Evolutionary conservation across 495 filamentous ascomycete species (phyloP).

Genomic region (Emericellopsis terricola): DNA sequence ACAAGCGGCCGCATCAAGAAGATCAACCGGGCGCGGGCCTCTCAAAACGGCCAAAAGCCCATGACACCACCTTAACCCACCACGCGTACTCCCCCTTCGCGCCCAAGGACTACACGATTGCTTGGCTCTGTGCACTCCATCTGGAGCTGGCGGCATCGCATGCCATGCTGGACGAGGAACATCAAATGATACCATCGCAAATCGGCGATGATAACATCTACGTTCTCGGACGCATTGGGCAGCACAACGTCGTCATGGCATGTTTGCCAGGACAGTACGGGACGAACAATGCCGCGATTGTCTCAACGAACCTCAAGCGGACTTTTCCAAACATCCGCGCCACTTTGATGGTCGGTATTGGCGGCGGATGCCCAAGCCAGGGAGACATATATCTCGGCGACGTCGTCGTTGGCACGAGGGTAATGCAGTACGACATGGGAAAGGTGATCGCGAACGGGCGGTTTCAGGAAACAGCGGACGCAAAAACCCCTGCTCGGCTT

Average conservation of each 20-base stretch:
- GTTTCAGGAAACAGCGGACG: not conserved
- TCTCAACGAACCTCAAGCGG: conserved; percentile 7
- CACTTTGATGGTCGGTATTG: conserved; percentile 8
- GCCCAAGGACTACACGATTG: not conserved
- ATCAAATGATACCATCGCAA: conserved; percentile 4
- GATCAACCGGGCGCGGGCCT: too few species aligned
- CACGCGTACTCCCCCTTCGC: too few species aligned
- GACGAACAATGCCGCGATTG: conserved; percentile 10
- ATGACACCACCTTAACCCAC: too few species aligned
- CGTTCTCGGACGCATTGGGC: too few species aligned
- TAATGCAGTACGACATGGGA: not conserved
- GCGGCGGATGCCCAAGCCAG: conserved; percentile 6
- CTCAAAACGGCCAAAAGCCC: too few species aligned
- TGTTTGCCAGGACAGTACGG: conserved; percentile 16
- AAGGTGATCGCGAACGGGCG: not conserved
- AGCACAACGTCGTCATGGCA: conserved; percentile 18
- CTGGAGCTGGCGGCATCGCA: not conserved
- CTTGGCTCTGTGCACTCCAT: not conserved
- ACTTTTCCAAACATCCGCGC: conserved; percentile 5
- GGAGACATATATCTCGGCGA: conserved; percentile 17
- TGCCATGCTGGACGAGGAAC: not conserved
- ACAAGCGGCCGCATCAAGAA: too few species aligned
- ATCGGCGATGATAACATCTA: too few species aligned
- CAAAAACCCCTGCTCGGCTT: not conserved
- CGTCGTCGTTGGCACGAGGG: conserved; percentile 13